Evolutionary conservation across 2,329 filamentous ascomycete species (phyloP).

Genomic region (Penicillium sp.): DNA sequence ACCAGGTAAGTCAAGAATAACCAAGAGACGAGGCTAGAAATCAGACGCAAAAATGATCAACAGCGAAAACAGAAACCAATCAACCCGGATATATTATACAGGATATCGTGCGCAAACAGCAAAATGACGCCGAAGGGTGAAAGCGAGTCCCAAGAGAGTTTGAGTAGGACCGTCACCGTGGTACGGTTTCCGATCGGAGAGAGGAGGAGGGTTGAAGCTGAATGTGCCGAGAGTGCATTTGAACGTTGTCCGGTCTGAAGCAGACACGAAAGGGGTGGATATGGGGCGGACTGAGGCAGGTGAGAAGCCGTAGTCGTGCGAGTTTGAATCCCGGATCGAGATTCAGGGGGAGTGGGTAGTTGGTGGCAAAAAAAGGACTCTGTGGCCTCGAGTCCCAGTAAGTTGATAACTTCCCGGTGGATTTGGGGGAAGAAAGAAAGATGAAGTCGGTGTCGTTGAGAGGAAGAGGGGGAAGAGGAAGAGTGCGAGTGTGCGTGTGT

Average conservation of each 20-base stretch:
- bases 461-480: background rate
- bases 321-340: slow-evolving; percentile 3
- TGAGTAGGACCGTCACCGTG: slow-evolving; percentile 45
- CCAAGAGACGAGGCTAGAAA: slow-evolving; percentile 16
- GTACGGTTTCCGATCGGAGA: slow-evolving; percentile 44
- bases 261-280: slow-evolving; percentile 12
- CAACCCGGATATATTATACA: slow-evolving; percentile 47
- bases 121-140: slow-evolving; percentile 36
- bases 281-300: background rate
- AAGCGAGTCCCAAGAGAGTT: slow-evolving; percentile 21
- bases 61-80: slow-evolving; percentile 21
- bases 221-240: slow-evolving; percentile 47
- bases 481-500: background rate
- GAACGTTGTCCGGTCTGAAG: slow-evolving; percentile 38
- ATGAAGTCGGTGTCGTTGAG: background rate
- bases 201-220: slow-evolving; percentile 43
- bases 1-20: slow-evolving; percentile 8
- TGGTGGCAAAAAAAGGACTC: background rate
- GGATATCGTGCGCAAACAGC: slow-evolving; percentile 42
- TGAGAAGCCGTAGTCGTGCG: background rate
- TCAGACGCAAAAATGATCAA: slow-evolving; percentile 19
- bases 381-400: background rate
- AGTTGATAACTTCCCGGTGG: background rate
- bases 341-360: background rate
- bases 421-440: background rate